Percentiles rank a stretch among this genome's conserved stretches.
phyloP scores from a whole-genome alignment of 257 asterid genomes.

The Solanum sitiens region DNA sequence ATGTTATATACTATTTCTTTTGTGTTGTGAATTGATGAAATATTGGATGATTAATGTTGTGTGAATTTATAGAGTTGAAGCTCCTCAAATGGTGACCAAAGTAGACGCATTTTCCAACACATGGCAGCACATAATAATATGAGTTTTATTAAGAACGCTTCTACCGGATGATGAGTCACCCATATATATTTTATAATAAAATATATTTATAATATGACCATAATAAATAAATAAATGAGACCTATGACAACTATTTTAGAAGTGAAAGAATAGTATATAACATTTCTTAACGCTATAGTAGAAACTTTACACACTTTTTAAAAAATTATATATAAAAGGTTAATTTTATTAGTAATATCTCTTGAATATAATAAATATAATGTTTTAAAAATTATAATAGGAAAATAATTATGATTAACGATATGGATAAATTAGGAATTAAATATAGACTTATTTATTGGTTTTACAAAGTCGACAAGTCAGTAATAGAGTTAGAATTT shows the following conservation, averaged over 20 bases:
- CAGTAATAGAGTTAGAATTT: accelerated
- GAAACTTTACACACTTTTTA: no score
- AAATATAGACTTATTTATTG: no score
- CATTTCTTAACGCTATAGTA: neutral
- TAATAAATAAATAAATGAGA: neutral
- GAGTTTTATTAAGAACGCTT: neutral
- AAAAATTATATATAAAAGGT: no score
- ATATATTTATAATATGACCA: no score
- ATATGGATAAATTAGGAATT: no score
- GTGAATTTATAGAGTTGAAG: neutral
- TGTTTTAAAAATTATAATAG: no score
- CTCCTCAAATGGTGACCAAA: neutral
- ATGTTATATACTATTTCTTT: neutral
- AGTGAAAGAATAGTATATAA: neutral
- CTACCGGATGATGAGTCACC: neutral
- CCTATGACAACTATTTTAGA: neutral
- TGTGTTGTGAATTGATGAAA: neutral
- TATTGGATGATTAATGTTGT: neutral
- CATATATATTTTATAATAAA: no score
- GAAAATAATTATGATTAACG: no score
- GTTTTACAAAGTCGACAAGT: no score
- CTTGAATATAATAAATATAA: no score
- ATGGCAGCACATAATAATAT: neutral
- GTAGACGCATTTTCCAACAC: neutral
- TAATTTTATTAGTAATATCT: no score